Evolutionary conservation across 2,329 filamentous ascomycete genomes (phyloP), one percentile per base, ranked within the genome.

Genomic region (Alternaria triticimaculans): DNA sequence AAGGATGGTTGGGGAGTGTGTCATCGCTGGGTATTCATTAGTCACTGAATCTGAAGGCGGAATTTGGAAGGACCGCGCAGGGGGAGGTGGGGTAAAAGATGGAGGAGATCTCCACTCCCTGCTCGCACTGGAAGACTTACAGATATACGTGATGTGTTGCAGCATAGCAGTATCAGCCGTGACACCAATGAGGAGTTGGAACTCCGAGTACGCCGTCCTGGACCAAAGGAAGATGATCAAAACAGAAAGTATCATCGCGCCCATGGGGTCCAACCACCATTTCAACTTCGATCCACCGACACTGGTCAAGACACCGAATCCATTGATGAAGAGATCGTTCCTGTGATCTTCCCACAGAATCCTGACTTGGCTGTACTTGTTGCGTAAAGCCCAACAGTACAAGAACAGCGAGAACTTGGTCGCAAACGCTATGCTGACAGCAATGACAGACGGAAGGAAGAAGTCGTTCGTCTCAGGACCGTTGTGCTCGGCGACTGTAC

Each of bases 261-360:
- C 96, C 83, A 92, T 89, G 0, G 96, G 94, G 81, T 99, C 96
- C 68, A 99, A 89, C 93, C 93, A 98, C 95, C 95, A 97, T 63
- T 85, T 84, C 21, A 98, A 84, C 84, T 97, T 96, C 68, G 90
- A 89, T 33, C 96, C 96, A 59, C 93, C 92, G n/a, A 97, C 90
- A 3, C 92, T 95, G 1, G 94, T 97, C 58, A 97, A 81, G 67
- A 98, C 89, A 87, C 92, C 94, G 71, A 97, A 93, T 58, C 93
- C 93, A 79, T 98, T 99, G 86, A 99, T 93, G 73, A 97, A 86
- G n/a, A 99, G 85, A 77, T 99, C 96, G 77, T 99, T 99, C 65
- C 96, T 90, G 82, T 99, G 96, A 76, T 98, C 95, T 80, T 97
- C 92, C 94, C 94, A 97, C 14, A 98, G 84, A 77, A 97, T 97